Evolutionary conservation across 352 stramenopile species (phyloP), one percentile per base, ranked within the genome.

Genomic region (Pythium oligandrum): DNA sequence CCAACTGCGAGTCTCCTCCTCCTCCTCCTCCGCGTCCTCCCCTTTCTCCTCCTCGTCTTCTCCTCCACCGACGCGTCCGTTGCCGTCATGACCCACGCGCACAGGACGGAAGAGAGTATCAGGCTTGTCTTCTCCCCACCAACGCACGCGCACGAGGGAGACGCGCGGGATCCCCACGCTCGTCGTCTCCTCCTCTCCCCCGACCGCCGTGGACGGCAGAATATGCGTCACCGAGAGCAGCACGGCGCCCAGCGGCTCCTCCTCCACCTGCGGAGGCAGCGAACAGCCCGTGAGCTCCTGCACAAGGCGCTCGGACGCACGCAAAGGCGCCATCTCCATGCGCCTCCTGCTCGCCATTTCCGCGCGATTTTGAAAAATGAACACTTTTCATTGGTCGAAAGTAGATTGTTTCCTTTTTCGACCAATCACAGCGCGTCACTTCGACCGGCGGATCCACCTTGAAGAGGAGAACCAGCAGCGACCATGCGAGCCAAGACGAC

Each of bases 121-220:
- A 0, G 63, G 63, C n/a, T 40, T 36, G 17, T 78, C 62, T 45
- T 87, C 75, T 5, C 75, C 75, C 73, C 73, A 84, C 75, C 75
- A 87, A 35, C 70, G 71, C 44, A 75, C 64, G 33, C 75, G 75
- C 43, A 87, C 71, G 43, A 87, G 66, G 40, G 64, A 60, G 43
- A 57, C 48, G 4, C 37, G 55, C 17, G 74, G 71, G 50, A 85
- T 49, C 36, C 7, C 34, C 9, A 17, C 36, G 40, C 33, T 9
- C 32, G 35, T 9, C 43, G 6, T 11, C 6, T 31, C 26, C 6
- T 30, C 1, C 36, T 48, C 32, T 57, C 59, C 5, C 52, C 59
- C 59, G 8, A 63, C 67, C 32, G 71, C 63, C 5, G 68, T 59
- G 11, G 70, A 72, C 33, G 63, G 52, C 33, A 81, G 30, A 33